A percentile compares a stretch with the other conserved stretches of the same genome.
Evolutionary conservation across 1,284 basidiomycete genomes (phyloP).

Genomic region (Psilocybe mexicana): DNA sequence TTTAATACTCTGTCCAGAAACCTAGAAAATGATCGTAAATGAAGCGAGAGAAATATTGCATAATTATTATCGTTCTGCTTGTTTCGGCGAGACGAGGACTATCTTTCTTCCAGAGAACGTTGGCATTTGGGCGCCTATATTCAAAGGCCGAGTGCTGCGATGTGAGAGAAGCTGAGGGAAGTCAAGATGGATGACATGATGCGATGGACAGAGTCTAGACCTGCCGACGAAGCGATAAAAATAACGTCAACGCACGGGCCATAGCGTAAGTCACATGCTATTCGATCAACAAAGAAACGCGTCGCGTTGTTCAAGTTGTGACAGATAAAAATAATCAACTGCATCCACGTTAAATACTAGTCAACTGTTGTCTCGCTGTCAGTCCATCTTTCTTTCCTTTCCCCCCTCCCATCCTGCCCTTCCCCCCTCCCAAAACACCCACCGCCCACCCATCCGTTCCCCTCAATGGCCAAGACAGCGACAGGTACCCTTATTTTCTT

Average conservation of each 20-base stretch:
- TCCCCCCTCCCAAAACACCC: not conserved
- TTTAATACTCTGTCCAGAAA: too few species aligned
- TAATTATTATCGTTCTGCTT: too few species aligned
- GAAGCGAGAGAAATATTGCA: too few species aligned
- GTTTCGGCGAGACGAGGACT: too few species aligned
- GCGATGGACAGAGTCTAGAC: too few species aligned
- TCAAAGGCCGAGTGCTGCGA: too few species aligned
- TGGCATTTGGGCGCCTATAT: too few species aligned
- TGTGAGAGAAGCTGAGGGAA: too few species aligned
- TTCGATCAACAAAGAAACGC: constrained; percentile 16
- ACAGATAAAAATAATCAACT: constrained; percentile 16
- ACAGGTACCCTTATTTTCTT: constrained; percentile 25
- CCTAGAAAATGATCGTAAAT: too few species aligned
- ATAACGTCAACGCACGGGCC: constrained; percentile 6
- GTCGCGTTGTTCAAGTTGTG: constrained; percentile 9
- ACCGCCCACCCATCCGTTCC: not conserved
- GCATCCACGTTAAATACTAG: not conserved
- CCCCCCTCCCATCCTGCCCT: constrained; percentile 8
- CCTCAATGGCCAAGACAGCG: constrained; percentile 34
- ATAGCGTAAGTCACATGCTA: not conserved
- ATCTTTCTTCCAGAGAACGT: too few species aligned
- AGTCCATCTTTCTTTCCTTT: constrained; percentile 8
- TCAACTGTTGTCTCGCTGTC: constrained; percentile 10
- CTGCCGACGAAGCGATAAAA: too few species aligned
- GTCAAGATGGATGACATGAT: too few species aligned